Base-by-base conservation (phyloP, 1,284 basidiomycete genomes). In the Cryptococcus amylolentus region DNA sequence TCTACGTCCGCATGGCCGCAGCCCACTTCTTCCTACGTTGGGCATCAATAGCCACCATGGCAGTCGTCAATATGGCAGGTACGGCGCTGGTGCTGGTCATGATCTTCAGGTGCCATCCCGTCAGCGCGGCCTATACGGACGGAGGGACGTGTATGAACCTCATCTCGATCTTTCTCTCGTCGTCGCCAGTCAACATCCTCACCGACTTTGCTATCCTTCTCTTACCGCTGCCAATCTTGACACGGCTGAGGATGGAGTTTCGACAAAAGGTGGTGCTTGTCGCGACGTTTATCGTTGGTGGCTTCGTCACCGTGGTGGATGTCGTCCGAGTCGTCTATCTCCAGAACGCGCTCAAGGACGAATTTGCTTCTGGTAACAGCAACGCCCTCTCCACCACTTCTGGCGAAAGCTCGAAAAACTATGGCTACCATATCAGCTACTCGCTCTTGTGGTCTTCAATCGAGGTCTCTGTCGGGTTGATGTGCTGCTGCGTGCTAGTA, bases 151-250 rank as follows among this genome's bases (percentile, higher is more conserved):
- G 76, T 58, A 66, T 75, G 43, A 69, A 76, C 58, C 54, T 71
- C 16, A 67, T 77, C 35, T 58, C 70, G 1, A 64, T 77, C 37
- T 77, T 73, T 60, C 69, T 76, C 43, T 67, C 73, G 9, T 67
- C 72, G 2, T 70, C 73, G 12, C 76, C 76, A 0, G 67, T 77
- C 67, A 76, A 75, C 54, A 66, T 77, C 50, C 64, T 75, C 40
- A 76, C 76, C 46, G 76, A 77, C 56, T 62, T 75, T 37, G 72
- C 76, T 12, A 76, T 77, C 52, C 64, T 77, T 35, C 61, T 74
- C 20, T 65, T 76, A 5, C 76, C 76, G 12, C 63, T 77, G 16
- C 76, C 76, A 2, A 74, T 76, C 54, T 67, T 77, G 38, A 77
- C 76, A 13, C 50, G 63, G 14, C 64, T 77, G 4, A 68, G 75